These are phyloP conservation scores for Pseudogymnoascus sp. DNA, from an alignment of 2,329 filamentous ascomycete species.

Conservation along the genomic window DNA sequence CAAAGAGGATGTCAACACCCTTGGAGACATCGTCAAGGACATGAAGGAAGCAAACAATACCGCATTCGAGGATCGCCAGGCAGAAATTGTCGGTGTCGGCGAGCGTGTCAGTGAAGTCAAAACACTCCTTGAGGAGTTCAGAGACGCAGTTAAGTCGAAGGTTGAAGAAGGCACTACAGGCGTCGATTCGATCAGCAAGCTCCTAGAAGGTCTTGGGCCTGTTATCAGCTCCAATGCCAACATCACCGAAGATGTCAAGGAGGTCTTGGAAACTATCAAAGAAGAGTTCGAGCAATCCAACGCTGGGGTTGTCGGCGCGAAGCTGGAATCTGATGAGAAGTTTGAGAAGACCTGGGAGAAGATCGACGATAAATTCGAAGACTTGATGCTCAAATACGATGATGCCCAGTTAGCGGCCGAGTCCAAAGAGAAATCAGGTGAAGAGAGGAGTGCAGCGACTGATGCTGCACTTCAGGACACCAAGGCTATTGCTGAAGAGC, in stretches of 20 bases:
- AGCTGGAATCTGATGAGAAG: constrained; percentile 78
- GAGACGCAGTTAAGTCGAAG: constrained; percentile 66
- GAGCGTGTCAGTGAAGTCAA: constrained; percentile 76
- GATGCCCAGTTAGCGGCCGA: constrained; percentile 70
- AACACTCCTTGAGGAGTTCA: constrained; percentile 67
- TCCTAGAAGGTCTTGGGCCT: constrained; percentile 60
- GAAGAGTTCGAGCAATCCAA: constrained; percentile 82
- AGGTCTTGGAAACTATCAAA: constrained; percentile 68
- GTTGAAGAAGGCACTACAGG: constrained; percentile 68
- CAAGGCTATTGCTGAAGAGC: constrained; percentile 76
- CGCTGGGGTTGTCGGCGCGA: constrained; percentile 68
- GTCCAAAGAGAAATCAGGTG: constrained; percentile 63
- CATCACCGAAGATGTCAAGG: constrained; percentile 57
- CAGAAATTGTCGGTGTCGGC: constrained; percentile 70
- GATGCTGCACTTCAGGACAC: constrained; percentile 67
- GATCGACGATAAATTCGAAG: constrained; percentile 60
- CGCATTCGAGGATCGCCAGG: constrained; percentile 74
- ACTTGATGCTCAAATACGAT: constrained; percentile 80
- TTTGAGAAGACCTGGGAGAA: constrained; percentile 54
- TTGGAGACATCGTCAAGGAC: constrained; percentile 65
- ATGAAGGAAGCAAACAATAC: constrained; percentile 69
- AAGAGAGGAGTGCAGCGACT: constrained; percentile 65
- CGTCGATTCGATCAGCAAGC: constrained; percentile 64
- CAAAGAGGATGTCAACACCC: constrained; percentile 65
- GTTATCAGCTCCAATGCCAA: constrained; percentile 50